Base-by-base conservation (phyloP, 2,329 filamentous ascomycete species). In the Achaetomium macrosporum region DNA sequence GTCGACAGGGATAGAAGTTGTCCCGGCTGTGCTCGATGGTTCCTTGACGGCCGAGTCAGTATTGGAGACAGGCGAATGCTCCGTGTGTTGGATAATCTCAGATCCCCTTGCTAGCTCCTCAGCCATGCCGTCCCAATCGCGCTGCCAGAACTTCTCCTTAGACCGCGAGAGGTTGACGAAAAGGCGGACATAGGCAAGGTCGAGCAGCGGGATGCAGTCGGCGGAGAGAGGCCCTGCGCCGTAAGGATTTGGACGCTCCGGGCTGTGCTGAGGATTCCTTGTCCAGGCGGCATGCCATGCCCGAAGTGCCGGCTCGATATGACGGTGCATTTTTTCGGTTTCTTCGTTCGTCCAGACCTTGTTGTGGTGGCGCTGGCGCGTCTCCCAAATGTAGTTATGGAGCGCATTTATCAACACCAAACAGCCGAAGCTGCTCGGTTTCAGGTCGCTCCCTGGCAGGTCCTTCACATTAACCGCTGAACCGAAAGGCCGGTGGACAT, bases 301-400 rank as follows among this genome's bases (percentile, higher is more conserved):
- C 67, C 90, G 87, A 56, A 99, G 74, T 2, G 92, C 92, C 11
- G 92, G 92, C 68, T 96, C 91, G 53, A 97, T 95, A 64, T 96
- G 90, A 1, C 87, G 82, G 67, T 96, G 91, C 90, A 97, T 95
- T 59, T 90, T 90, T 61, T 97, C 91, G 0, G 90, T 95, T 69
- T 97, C 92, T 59, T 92, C 86, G 33, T 85, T 83, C 2, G 90
- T 95, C 92, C 92, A 96, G 45, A 90, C 77, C 57, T 90, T 85
- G 61, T 88, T 90, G 62, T 91, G 85, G 62, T 96, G 91, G 48
- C 90, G 79, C 69, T 96, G 91, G 20, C 92, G 81, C 0, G 91
- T 96, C 70, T 97, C 92, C 93, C 93, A 97, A 42, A 97, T 96
- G 69, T 96, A 96, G 62, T 96, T 96, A 71, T 97, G 93, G 20